Conservation (phyloP, 805 yeast species). For the Clavispora fructus region DNA sequence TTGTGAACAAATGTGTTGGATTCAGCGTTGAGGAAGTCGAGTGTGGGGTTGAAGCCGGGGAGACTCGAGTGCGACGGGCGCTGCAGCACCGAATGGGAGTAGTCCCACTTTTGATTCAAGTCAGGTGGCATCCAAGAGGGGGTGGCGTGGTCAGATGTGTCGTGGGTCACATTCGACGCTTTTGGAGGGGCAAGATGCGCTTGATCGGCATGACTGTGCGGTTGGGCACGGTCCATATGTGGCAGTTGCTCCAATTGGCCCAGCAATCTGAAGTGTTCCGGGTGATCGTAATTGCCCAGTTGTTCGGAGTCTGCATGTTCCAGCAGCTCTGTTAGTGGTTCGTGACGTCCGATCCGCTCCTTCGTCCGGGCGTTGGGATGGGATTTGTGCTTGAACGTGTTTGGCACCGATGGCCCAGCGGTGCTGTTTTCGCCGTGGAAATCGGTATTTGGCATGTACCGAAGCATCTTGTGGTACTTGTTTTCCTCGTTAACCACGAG, state of each 20-base stretch:
- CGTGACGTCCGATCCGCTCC: constrained; percentile 18
- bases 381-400: constrained; percentile 41
- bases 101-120: constrained; percentile 31
- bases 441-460: constrained; percentile 28
- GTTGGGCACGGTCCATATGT: no score
- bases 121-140: constrained; percentile 42
- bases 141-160: constrained; percentile 16
- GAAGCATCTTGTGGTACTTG: constrained; percentile 28
- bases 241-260: background rate
- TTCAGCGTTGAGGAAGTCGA: constrained; percentile 16
- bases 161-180: background rate
- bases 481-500: constrained; percentile 5
- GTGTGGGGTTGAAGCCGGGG: constrained; percentile 1
- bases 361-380: constrained; percentile 42
- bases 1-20: constrained; percentile 32
- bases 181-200: background rate
- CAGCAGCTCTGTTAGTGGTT: background rate
- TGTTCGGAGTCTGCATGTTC: background rate
- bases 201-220: background rate
- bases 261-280: background rate
- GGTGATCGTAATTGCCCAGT: background rate
- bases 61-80: background rate
- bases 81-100: constrained; percentile 1
- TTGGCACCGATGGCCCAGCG: constrained; percentile 31
- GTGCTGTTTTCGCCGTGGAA: constrained; percentile 20